Base-by-base conservation (phyloP, 148 eudicot genomes). In the Rhododendron williamsianum region DNA sequence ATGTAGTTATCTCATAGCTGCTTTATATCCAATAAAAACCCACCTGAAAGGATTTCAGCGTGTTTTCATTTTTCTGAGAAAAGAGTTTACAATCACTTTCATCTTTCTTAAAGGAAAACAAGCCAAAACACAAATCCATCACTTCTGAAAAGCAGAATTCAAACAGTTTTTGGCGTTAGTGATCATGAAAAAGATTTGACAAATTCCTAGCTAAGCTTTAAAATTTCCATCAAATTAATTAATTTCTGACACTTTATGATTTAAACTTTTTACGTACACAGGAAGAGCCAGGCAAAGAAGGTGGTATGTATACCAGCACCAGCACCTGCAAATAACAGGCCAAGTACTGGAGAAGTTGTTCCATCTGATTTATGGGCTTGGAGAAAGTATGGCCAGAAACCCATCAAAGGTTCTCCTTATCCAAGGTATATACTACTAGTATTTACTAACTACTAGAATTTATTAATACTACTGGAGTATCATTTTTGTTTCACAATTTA, bases 311-410 rank as follows among this genome's bases (percentile, higher is more conserved):
- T 94, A 92, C 98, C 99, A 35, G 99, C 99, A 27, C 93, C 99
- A 46, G 91, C 94, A 43, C 92, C 93, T 23, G 95, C 88, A 82
- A 92, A 93, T 88, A 96, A 93, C 91, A 86, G 99, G 89, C 91
- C 93, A 76, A 91, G 85, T 78, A 43, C 90, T 11, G 98, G 98
- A 49, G 99, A 96, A 90, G 90, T 94, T 3, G 98, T 96, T 82
- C 99, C 99, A 23, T 96, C 99, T 33, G 99, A 96, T 88, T 89
- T 93, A 4, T 96, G 99, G 99, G 98, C 99, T 6, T 96, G 99
- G 99, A 87, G 99, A 76, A 96, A 96, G 83, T 96, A 96, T 81
- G 99, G 99, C 18, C 98, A 96, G 84, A 96, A 96, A 76, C 98
- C 98, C 19, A 94, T 94, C 52, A 94, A 94, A 88, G 99, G 98